Evolutionary conservation across 352 stramenopile genomes (phyloP), one percentile per base, ranked within the genome.

Genomic region (Phytophthora tentaculata): DNA sequence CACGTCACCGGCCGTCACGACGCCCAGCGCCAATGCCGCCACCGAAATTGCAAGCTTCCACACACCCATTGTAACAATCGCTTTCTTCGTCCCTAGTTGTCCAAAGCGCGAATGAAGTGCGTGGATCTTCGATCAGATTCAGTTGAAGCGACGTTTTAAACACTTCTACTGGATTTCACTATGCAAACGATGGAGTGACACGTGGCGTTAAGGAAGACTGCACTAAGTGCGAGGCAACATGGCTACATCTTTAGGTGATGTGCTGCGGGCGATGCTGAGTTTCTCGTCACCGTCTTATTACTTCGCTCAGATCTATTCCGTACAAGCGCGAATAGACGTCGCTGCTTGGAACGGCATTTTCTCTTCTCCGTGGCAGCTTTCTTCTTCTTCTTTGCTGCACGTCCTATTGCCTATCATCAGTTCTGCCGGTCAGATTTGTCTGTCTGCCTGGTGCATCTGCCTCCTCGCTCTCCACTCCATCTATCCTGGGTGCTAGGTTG

Each of bases 1-100:
- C 57, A 95, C 88, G 64, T 94, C 88, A 19, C 82, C 89, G 9
- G 83, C 84, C 49, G 68, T 73, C 9, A 76, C 84, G 22, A 91
- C 79, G 52, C 80, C 76, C 24, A 86, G 67, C 28, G 86, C 73
- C 61, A 81, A 65, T 26, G 71, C 68, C 41, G 77, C 79, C 37
- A 88, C 7, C 19, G 76, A 77, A 59, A 78, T 60, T 52, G 83
- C 52, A 29, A 91, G 66, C 71, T 89, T 90, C 83, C 83, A 94
- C 76, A 91, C 76, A 59, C 63, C 71, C 62, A 79, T 79, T 44
- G 0, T 48, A 28, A 13, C 49, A 48, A 1, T 44, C 16, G 20
- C 13, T 53, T 41, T 50, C 23, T 55, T 73, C 26, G 23, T 64
- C 9, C 44, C 58, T 54, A 52, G 22, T 56, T n/a, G 67, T 64